Evolutionary conservation across 768 basidiomycete genomes (phyloP).

Genomic region (Lepiota venenata): DNA sequence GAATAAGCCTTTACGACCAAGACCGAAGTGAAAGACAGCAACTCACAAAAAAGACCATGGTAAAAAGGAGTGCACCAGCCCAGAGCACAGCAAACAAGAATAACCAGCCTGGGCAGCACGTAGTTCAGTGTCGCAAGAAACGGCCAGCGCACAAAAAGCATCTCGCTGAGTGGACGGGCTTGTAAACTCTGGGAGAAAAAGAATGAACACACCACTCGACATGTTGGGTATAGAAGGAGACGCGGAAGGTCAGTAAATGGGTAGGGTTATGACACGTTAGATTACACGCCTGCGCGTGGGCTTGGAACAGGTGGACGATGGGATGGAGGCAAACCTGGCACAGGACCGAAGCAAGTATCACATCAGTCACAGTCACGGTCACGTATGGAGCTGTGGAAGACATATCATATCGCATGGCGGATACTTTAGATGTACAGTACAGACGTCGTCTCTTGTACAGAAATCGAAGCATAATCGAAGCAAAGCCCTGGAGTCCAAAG

Average conservation of each 20-base stretch:
- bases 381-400: not conserved
- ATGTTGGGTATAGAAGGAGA: not conserved
- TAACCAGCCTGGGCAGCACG: constrained; percentile 71
- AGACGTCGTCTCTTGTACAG: not conserved
- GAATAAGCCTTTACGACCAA: not conserved
- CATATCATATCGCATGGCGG: not conserved
- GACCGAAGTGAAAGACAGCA: not conserved
- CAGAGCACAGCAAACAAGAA: constrained; percentile 94
- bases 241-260: too few species aligned
- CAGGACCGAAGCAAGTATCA: too few species aligned
- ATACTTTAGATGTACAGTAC: constrained; percentile 8
- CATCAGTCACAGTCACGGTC: constrained; percentile 2
- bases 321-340: too few species aligned
- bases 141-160: not conserved
- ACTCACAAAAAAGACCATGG: constrained; percentile 98
- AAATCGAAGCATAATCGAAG: not conserved
- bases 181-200: not conserved
- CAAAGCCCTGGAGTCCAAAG: constrained; percentile 1
- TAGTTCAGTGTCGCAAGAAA: not conserved
- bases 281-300: too few species aligned
- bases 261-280: too few species aligned
- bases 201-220: constrained; percentile 1
- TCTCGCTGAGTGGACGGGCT: not conserved
- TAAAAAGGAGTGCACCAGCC: constrained; percentile 91
- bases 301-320: too few species aligned